Conservation (phyloP, 1,284 basidiomycete species). For the Porodaedalea pini region DNA sequence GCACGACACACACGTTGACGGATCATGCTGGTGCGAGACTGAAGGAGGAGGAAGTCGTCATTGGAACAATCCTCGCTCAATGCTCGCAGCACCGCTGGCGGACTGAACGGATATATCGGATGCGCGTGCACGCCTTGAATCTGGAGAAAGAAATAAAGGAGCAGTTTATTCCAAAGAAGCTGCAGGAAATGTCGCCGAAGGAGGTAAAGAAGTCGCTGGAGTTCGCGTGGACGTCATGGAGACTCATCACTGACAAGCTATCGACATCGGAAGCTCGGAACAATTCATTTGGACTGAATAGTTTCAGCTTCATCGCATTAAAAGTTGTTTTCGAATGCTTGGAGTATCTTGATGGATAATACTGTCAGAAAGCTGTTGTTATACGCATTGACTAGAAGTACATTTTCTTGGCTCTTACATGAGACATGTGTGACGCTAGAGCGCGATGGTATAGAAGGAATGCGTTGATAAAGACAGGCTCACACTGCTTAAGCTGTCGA, state of each 20-base stretch:
- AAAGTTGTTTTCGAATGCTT: conserved; percentile 56
- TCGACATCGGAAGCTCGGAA: conserved; percentile 8
- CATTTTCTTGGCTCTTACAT: not conserved
- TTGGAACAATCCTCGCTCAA: conserved; percentile 68
- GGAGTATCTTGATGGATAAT: conserved; percentile 29
- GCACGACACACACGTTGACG: conserved; percentile 64
- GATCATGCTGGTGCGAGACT: conserved; percentile 52
- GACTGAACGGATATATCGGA: conserved; percentile 55
- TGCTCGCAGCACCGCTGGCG: conserved; percentile 58
- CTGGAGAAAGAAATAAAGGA: conserved; percentile 51
- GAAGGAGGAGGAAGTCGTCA: conserved; percentile 67
- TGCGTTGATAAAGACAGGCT: too few species aligned
- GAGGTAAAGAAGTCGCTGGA: conserved; percentile 44
- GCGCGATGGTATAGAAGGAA: not conserved
- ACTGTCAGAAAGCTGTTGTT: not conserved
- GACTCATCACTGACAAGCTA: conserved; percentile 42
- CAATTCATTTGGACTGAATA: conserved; percentile 54
- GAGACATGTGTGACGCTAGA: not conserved
- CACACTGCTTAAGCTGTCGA: not conserved
- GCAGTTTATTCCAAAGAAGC: conserved; percentile 37
- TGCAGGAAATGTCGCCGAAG: conserved; percentile 26
- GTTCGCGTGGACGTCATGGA: conserved; percentile 63
- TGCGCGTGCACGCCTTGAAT: conserved; percentile 54
- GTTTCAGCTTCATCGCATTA: conserved; percentile 66
- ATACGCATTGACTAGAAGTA: too few species aligned